phyloP scores from a whole-genome alignment of 2,329 filamentous ascomycete species.

The Fusarium liriodendri region DNA sequence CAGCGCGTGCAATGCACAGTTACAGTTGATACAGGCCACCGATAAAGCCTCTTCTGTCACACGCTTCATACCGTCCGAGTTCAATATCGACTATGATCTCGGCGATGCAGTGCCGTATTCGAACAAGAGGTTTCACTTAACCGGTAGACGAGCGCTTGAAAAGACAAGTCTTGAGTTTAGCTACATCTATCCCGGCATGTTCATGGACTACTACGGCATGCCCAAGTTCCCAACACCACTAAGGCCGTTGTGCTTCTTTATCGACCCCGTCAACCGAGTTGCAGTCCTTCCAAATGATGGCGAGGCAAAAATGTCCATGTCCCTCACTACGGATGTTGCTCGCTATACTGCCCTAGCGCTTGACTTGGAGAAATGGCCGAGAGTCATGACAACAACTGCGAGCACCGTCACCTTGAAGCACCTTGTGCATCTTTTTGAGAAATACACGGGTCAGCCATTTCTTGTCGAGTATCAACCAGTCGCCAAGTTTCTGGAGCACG shows the following conservation, averaged over 20 bases:
- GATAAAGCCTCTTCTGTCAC: constrained; percentile 43
- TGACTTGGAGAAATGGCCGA: constrained; percentile 46
- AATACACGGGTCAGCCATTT: constrained; percentile 43
- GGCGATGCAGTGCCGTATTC: constrained; percentile 47
- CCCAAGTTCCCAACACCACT: constrained; percentile 41
- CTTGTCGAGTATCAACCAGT: constrained; percentile 44
- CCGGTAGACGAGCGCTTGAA: constrained; percentile 44
- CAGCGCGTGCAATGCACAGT: constrained; percentile 45
- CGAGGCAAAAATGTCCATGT: constrained; percentile 46
- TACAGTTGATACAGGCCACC: constrained; percentile 49
- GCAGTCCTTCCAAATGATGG: constrained; percentile 47
- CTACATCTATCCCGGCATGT: constrained; percentile 51
- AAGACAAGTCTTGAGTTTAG: constrained; percentile 47
- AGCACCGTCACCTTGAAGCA: constrained; percentile 46
- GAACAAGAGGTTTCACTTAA: constrained; percentile 46
- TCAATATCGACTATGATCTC: constrained; percentile 52
- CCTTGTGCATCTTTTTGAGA: constrained; percentile 47
- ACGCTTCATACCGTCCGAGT: constrained; percentile 53
- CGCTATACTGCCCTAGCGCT: constrained; percentile 46
- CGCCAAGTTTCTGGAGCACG: constrained; percentile 36
- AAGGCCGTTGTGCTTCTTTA: constrained; percentile 45
- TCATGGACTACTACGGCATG: constrained; percentile 52
- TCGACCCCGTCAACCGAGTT: constrained; percentile 42
- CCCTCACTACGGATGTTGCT: constrained; percentile 46
- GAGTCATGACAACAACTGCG: constrained; percentile 41